Evolutionary conservation across 768 basidiomycete genomes (phyloP), one percentile per base, ranked within the genome.

Genomic region (Arthromyces matolae): DNA sequence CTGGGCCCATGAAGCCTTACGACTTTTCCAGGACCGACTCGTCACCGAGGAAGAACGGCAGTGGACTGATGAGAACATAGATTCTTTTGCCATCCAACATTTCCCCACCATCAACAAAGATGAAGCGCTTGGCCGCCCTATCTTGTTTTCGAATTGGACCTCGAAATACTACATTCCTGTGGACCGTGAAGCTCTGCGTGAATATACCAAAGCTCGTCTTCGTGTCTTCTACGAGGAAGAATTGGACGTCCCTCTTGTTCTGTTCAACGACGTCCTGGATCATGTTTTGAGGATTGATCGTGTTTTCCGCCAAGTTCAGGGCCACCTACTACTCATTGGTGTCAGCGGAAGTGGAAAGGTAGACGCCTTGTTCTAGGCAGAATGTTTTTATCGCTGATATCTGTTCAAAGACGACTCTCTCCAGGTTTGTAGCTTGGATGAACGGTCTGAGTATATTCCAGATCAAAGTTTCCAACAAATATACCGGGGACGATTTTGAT

Each of bases 161-260:
- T 94, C 95, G 8, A 93, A 94, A 70, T 72, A 97, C 62, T 98
- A 98, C 65, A 83, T 98, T 37, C 86, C 96, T 2, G 95, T 99
- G 36, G 91, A 96, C 52, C 82, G 96, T 41, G 95, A 96, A 58
- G 76, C 80, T 27, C 81, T 99, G 9, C 83, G 96, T 37, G 96
- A 98, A 58, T 97, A 94, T 64, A 94, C 92, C 18, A 97, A 97
- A 68, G 94, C 95, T 16, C 86, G 96, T 34, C 77, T 99, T 16
- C 84, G 91, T 9, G 90, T 98, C n/a, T 99, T 98, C 71, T 96
- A 98, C 59, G 96, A 99, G 64, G 96, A 98, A 70, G 96, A 99
- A 68, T 71, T 99, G 43, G 96, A 99, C 53, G 96, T 98, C 2
- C 94, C 91, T 8, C 82, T 99, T 24, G 96, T 99, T 19, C 78